Conservation (phyloP, 31 red algal species). For the Asparagopsis taxiformis region DNA sequence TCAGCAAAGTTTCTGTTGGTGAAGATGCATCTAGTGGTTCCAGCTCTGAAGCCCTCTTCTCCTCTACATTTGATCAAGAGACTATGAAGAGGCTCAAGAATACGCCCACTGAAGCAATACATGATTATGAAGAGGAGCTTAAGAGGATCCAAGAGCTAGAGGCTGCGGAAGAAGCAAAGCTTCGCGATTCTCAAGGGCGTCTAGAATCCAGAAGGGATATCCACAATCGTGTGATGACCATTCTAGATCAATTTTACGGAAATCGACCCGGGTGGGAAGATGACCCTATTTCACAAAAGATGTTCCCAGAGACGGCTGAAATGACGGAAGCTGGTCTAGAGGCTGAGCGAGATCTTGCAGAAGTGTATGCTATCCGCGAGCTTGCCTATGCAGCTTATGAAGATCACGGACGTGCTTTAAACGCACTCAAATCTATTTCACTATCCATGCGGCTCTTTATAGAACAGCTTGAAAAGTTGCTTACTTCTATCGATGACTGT, state of each 20-base stretch:
- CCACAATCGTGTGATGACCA: conserved; percentile 32
- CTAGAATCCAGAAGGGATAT: conserved; percentile 15
- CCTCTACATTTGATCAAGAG: conserved; percentile 36
- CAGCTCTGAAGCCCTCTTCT: neutral
- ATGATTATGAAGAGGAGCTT: conserved; percentile 23
- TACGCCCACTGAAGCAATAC: conserved; percentile 13
- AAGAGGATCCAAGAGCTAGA: conserved; percentile 1
- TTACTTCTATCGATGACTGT: conserved; percentile 14
- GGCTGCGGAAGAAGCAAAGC: conserved; percentile 8
- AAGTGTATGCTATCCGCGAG: conserved; percentile 10
- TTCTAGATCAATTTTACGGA: conserved; percentile 61
- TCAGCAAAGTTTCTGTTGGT: conserved; percentile 21
- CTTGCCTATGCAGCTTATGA: conserved; percentile 25
- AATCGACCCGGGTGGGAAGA: conserved; percentile 45
- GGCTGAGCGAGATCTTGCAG: conserved; percentile 44
- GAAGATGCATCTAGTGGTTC: conserved; percentile 10
- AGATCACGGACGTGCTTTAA: conserved; percentile 23
- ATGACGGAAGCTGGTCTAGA: conserved; percentile 55
- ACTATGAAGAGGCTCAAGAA: conserved; percentile 37
- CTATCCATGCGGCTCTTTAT: conserved; percentile 21
- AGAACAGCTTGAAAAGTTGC: conserved; percentile 13
- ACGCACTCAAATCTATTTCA: conserved; percentile 15
- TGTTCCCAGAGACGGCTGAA: conserved; percentile 51
- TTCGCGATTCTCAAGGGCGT: conserved; percentile 14
- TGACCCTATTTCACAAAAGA: conserved; percentile 35